phyloP scores from a whole-genome alignment of 257 asterid species.

The Primulina huaijiensis region DNA sequence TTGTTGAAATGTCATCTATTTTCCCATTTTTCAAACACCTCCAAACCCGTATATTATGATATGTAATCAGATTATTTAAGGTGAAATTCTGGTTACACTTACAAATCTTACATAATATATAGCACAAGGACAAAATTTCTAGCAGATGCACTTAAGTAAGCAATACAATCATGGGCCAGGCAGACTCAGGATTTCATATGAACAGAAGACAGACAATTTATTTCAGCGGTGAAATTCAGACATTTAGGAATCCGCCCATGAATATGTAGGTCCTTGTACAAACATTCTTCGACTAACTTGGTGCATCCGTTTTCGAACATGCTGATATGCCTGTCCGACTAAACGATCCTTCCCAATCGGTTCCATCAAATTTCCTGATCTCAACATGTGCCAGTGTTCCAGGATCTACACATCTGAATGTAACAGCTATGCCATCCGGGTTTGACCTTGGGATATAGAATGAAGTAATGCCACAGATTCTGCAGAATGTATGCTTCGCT shows the following conservation, averaged over 20 bases:
- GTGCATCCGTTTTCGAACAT: conserved; percentile 36
- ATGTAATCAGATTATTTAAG: too few relatives aligned
- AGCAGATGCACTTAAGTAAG: not conserved
- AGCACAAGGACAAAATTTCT: not conserved
- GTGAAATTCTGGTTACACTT: too few relatives aligned
- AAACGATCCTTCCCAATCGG: conserved; percentile 64
- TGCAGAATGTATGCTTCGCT: conserved; percentile 83
- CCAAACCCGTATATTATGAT: too few relatives aligned
- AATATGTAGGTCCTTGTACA: not conserved
- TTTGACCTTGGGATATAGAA: conserved; percentile 80
- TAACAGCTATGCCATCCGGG: conserved; percentile 68
- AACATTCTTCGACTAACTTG: not conserved
- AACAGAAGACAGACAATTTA: not conserved
- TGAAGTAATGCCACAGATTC: conserved; percentile 80
- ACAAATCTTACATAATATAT: too few relatives aligned
- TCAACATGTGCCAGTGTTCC: conserved; percentile 73
- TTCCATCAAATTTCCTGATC: conserved; percentile 61
- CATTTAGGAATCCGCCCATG: too few relatives aligned
- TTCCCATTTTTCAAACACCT: too few relatives aligned
- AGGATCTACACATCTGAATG: conserved; percentile 56
- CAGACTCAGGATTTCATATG: not conserved
- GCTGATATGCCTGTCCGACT: conserved; percentile 41
- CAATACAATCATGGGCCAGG: not conserved
- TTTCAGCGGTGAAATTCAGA: not conserved
- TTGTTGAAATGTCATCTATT: too few relatives aligned